Base-by-base conservation (phyloP, 2,329 filamentous ascomycete genomes). In the Neonectria sp. region DNA sequence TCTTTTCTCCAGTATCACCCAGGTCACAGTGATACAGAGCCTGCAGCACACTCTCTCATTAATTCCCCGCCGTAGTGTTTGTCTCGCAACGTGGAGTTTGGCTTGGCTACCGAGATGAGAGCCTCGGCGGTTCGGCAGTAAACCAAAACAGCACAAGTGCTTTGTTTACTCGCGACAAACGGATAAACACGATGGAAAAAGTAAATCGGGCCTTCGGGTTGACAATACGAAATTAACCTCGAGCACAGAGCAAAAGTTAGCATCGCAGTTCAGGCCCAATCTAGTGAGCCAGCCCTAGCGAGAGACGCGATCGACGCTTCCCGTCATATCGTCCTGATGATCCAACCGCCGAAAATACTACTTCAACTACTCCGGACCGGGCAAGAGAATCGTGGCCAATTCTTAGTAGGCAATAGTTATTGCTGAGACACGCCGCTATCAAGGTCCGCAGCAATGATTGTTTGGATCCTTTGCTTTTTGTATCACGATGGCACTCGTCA, bases 261-360 rank as follows among this genome's bases (percentile, higher is more conserved):
- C 46, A 55, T 65, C 45, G 57, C 46, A 40, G 37, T 37, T 48
- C 40, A 40, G 31, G n/a, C 55, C 49, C 29, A 40, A 56, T 49
- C 55, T 51, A 45, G 61, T 57, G 21, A 37, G 17, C 40, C n/a
- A 45, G 40, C 45, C 43, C 35, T 51, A 51, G 52, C 52, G 37
- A 61, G 35, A 35, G 29, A 45, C 7, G 11, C 33, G 57, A 65
- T 65, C 63, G 57, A 65, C 57, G 17, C 31, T 37, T 61, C 46
- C 63, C 63, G 63, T 35, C 40, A 56, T 56, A 52, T 25, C 25
- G 49, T 40, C 29, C 61, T 52, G 51, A 51, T 49, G 63, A 57
- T 65, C 63, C 33, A 57, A 57, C 45, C 45, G 25, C 60, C 21
- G 25, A 43, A 11, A n/a, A 53, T 35, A 24, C 51, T 11, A 45